Conservation (phyloP, 2,329 filamentous ascomycete genomes). For the Coniochaeta sp. region DNA sequence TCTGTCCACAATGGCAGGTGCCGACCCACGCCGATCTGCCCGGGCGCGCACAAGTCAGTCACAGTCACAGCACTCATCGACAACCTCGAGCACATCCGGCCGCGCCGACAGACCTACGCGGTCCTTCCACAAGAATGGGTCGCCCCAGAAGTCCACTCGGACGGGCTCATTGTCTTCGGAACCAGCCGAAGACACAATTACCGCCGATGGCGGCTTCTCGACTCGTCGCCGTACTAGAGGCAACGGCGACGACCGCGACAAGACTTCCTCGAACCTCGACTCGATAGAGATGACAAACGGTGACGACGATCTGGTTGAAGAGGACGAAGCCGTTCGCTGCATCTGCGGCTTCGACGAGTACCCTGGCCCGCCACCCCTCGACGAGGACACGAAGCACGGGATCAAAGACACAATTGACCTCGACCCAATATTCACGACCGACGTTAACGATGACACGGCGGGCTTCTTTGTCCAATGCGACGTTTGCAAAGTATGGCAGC, state of each 20-base stretch:
- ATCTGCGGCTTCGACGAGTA: slow-evolving; percentile 94
- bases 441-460: slow-evolving; percentile 76
- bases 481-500: slow-evolving; percentile 96
- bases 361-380: slow-evolving; percentile 68
- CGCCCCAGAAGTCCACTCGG: slow-evolving; percentile 68
- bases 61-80: slow-evolving; percentile 69
- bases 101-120: slow-evolving; percentile 70
- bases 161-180: slow-evolving; percentile 67
- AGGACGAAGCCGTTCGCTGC: slow-evolving; percentile 93
- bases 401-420: slow-evolving; percentile 51
- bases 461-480: slow-evolving; percentile 98
- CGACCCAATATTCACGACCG: slow-evolving; percentile 51
- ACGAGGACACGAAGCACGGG: slow-evolving; percentile 43
- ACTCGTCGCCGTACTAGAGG: slow-evolving; percentile 73
- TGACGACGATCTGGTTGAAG: slow-evolving; percentile 66
- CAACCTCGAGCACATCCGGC: slow-evolving; percentile 69
- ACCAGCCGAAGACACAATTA: slow-evolving; percentile 53
- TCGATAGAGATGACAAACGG: slow-evolving; percentile 51
- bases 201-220: slow-evolving; percentile 57
- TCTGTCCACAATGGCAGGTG: slow-evolving; percentile 49
- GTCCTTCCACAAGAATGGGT: slow-evolving; percentile 64
- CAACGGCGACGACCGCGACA: slow-evolving; percentile 49
- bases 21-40: slow-evolving; percentile 79
- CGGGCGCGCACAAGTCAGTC: slow-evolving; percentile 77
- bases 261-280: slow-evolving; percentile 31